Evolutionary conservation across 2,329 filamentous ascomycete genomes (phyloP), one percentile per base, ranked within the genome.

Genomic region (Pseudodiploospora longispora): DNA sequence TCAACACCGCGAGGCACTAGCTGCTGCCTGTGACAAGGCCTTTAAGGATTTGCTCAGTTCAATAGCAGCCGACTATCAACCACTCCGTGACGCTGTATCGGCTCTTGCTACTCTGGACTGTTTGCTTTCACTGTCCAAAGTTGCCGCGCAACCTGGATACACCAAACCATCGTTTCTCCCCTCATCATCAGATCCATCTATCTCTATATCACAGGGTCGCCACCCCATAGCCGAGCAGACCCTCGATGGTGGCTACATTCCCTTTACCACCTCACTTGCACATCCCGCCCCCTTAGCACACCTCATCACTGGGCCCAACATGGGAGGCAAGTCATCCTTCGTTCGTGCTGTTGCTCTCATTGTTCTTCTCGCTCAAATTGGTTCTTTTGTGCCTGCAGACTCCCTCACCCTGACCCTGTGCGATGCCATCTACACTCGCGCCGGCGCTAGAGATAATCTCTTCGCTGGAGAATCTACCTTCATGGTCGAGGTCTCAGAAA

Each of bases 271-370:
- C 8, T 68, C 77, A 2, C 77, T 97, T 38, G 75, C 79, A n/a
- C 76, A 80, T 3, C 75, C 80, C 1, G 60, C 71, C 1, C 77
- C 80, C 0, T 76, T 86, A 5, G 87, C 88, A 3, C 78, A 96
- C 53, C 82, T 97, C 44, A 83, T 98, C 56, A 98, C 93, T 0
- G 93, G 93, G 0, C 93, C 93, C 30, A 98, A 98, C 68, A 98
- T 98, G 93, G 93, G 93, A 56, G 93, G 93, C 45, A 98, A 98
- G 61, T 95, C 88, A n/a, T 93, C 85, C 46, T 98, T 95, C 63
- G 91, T 98, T 27, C 87, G 93, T 42, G 87, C 90, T 52, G 82
- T 95, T 37, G 91, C 93, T 7, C 79, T 98, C 6, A 88, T 97
- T 50, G 79, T 85, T 39, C 90, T 98, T 56, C 90, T 98, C 70